Evolutionary conservation across 1,284 basidiomycete species (phyloP), one percentile per base, ranked within the genome.

Genomic region (Salmacisia buchloeana): DNA sequence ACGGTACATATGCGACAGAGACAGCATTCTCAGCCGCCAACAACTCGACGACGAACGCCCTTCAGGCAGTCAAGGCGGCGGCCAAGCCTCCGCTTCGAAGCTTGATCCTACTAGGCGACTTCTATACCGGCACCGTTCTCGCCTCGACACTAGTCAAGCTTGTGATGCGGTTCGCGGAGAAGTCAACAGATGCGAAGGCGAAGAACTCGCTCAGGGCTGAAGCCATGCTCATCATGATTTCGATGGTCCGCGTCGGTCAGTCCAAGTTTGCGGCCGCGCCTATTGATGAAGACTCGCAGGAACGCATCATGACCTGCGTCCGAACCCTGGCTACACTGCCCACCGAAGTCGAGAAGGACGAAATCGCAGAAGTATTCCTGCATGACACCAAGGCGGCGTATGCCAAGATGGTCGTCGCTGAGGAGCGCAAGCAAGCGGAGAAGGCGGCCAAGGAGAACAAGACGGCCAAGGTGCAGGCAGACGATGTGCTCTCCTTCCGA

Each of bases 221-320:
- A 84, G 88, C 92, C 2, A 97, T 98, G 91, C 85, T 98, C 64
- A 93, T 98, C 79, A 97, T 99, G 94, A 89, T 92, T 2, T 96
- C 92, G 18, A 85, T 96, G 76, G 90, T 98, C 74, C 91, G 94
- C 58, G 92, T 97, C 57, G 96, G 96, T 43, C 94, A 97, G 82
- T 94, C 91, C 65, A 94, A 94, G 80, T 96, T 96, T 73, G 90
- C 90, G 43, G 87, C 90, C 0, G 88, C 89, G 1, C 90, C 91
- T 15, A 98, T 98, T 71, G 96, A 99, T 82, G 96, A 98, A 81
- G 96, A 99, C 81, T 94, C 92, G 27, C 89, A 88, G 72, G 96
- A 98, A 81, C 89, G 96, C 23, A 94, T 99, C 81, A 88, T 97
- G 85, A 91, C 90, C 81, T 99, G 96, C 81, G 89, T 99, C 61